Evolutionary conservation across 2,329 filamentous ascomycete genomes (phyloP), one percentile per base, ranked within the genome.

Genomic region (Monilinia aucupariae): DNA sequence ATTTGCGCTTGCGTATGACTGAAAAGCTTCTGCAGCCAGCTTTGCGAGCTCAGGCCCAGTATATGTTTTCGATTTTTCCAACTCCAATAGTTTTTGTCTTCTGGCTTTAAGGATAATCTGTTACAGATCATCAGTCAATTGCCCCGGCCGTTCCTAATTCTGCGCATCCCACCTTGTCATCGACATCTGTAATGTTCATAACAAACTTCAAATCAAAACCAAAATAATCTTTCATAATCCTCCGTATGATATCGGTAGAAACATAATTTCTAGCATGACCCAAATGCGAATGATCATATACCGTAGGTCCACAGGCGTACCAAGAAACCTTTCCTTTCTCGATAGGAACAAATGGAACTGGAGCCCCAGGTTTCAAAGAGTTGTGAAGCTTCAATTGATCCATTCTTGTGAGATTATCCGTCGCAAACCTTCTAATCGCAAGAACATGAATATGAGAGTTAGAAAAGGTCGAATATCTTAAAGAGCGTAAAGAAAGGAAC

Each of bases 21-120:
- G 75, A 71, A 86, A 86, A 4, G 84, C 83, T 41, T 77, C 76
- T 12, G 79, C 77, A 10, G 77, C 81, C 13, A 86, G 73, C 49
- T 80, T 76, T 13, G 73, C 70, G 5, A 81, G 74, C 63, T 83
- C 77, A 20, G 78, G 75, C 13, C 78, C 68, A 9, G 80, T 76
- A 65, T 83, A 79, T 20, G 73, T 72, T 73, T 96, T 94, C 73
- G 90, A 88, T 76, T 87, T 85, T 64, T 89, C 85, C 74, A 90
- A 87, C 65, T 93, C 84, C 63, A 96, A 86, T 43, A 97, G 77
- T 72, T 92, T 85, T 72, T 94, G 88, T 76, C 94, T 86, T 71
- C 93, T 82, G 17, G 89, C 87, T 67, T 86, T 63, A 8, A 63
- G 48, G 25, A 63, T 63, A 47, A 63, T 63, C 61, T 63, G 55